A percentile compares a stretch with the other conserved stretches of the same genome.
phyloP scores from a whole-genome alignment of 164 flowering plant genomes.

The Kalanchoe fedtschenkoi region DNA sequence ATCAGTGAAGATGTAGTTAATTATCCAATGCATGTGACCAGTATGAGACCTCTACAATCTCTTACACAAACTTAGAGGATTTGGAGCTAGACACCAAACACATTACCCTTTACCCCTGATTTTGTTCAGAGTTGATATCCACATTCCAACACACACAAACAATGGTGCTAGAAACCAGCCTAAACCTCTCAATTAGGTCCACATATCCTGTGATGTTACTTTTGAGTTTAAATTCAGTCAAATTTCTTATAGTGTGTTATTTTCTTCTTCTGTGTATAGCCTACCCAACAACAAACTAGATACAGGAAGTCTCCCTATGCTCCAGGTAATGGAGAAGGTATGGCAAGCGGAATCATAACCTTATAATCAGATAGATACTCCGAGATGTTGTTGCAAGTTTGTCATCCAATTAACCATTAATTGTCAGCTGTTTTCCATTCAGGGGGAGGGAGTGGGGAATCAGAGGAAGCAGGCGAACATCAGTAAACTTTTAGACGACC shows the following conservation, averaged over 20 bases:
- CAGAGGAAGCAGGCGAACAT: constrained; percentile 3
- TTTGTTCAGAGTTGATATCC: no score
- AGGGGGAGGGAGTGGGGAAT: constrained; percentile 4
- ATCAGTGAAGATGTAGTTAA: no score
- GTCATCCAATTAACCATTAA: not conserved
- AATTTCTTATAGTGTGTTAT: not conserved
- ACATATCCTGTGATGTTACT: not conserved
- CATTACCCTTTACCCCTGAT: no score
- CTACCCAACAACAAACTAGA: constrained; percentile 7
- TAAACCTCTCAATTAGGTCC: not conserved
- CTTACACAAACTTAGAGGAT: no score
- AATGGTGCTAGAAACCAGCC: no score
- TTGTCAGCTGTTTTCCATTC: not conserved
- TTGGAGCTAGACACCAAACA: no score
- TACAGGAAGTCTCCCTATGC: constrained; percentile 10
- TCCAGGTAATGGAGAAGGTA: constrained; percentile 7
- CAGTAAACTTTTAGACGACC: not conserved
- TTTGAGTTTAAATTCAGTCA: not conserved
- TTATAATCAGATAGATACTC: not conserved
- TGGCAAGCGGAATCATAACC: not conserved
- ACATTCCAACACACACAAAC: no score
- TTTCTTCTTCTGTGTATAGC: not conserved
- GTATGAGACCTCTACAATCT: no score
- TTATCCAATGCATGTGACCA: no score
- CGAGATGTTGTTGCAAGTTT: no score